Conservation (phyloP, 345 rosid species). For the Odontarrhena argentea region DNA sequence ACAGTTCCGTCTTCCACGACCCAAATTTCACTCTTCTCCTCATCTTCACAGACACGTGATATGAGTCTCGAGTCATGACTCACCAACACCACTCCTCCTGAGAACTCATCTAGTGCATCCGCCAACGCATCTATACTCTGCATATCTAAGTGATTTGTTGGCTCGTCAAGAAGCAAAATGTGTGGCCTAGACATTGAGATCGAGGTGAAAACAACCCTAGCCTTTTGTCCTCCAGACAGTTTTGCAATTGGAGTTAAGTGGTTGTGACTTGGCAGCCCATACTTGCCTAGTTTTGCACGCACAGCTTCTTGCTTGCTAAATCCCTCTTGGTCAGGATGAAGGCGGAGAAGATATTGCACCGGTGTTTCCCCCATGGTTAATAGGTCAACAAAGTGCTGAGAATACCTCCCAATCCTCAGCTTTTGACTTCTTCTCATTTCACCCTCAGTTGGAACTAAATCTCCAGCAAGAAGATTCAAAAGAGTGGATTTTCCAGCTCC, state of each 20-base stretch:
- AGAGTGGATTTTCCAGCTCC: conserved; percentile 97
- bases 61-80: conserved; percentile 95
- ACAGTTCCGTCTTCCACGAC: conserved; percentile 89
- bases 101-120: conserved; percentile 85
- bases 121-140: conserved; percentile 97
- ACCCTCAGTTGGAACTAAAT: conserved; percentile 78
- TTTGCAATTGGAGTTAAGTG: conserved; percentile 88
- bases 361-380: conserved; percentile 93
- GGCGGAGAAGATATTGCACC: conserved; percentile 90
- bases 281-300: conserved; percentile 92
- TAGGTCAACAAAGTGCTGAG: conserved; percentile 94
- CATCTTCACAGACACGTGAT: conserved; percentile 83
- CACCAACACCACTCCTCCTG: conserved; percentile 89
- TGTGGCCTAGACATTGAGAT: conserved; percentile 95
- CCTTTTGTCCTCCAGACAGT: conserved; percentile 90
- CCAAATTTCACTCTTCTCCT: conserved; percentile 88
- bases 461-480: conserved; percentile 91
- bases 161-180: conserved; percentile 85
- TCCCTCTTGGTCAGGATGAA: conserved; percentile 95
- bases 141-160: conserved; percentile 95
- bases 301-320: conserved; percentile 96
- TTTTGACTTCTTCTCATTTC: conserved; percentile 86
- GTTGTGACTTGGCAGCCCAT: conserved; percentile 88
- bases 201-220: conserved; percentile 90
- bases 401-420: conserved; percentile 88